Evolutionary conservation across 192 early-diverging fungal species (phyloP).

Genomic region (Podila horticola): DNA sequence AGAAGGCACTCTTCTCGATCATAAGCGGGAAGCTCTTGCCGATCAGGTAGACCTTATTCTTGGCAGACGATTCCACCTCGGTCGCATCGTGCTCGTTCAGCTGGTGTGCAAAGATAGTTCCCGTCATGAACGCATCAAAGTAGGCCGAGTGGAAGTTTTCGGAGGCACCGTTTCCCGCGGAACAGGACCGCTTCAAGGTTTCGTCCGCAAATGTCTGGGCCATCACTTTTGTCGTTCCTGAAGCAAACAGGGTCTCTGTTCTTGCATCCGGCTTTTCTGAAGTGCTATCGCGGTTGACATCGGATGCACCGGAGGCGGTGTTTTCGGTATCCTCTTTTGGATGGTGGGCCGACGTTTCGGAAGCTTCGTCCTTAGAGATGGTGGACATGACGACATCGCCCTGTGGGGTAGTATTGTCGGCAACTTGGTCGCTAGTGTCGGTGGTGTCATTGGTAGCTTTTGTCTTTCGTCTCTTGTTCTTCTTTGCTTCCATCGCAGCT

Average conservation of each 20-base stretch:
- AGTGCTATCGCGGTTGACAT: slow-evolving; percentile 1
- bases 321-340: slow-evolving; percentile 19
- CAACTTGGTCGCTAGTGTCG: neutral
- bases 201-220: too few species aligned
- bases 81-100: slow-evolving; percentile 48
- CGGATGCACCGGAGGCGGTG: neutral
- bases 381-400: neutral
- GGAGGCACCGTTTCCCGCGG: neutral
- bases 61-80: slow-evolving; percentile 25
- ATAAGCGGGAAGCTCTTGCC: slow-evolving; percentile 79
- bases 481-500: slow-evolving; percentile 56
- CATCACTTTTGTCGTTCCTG: too few species aligned
- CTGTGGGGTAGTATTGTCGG: neutral
- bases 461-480: slow-evolving; percentile 38
- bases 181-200: too few species aligned
- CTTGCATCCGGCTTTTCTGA: neutral
- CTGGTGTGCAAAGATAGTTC: slow-evolving; percentile 82
- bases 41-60: slow-evolving; percentile 90
- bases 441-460: slow-evolving; percentile 5
- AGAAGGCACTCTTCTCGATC: slow-evolving; percentile 68
- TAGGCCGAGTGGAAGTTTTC: slow-evolving; percentile 88
- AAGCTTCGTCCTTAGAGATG: neutral
- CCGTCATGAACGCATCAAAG: slow-evolving; percentile 98
- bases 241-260: neutral
- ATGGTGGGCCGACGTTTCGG: neutral